A percentile compares a stretch with the other conserved stretches of the same genome.
These are phyloP conservation scores for Nicotiana tomentosiformis DNA, from an alignment of 257 asterid genomes.

Conservation along the genomic window DNA sequence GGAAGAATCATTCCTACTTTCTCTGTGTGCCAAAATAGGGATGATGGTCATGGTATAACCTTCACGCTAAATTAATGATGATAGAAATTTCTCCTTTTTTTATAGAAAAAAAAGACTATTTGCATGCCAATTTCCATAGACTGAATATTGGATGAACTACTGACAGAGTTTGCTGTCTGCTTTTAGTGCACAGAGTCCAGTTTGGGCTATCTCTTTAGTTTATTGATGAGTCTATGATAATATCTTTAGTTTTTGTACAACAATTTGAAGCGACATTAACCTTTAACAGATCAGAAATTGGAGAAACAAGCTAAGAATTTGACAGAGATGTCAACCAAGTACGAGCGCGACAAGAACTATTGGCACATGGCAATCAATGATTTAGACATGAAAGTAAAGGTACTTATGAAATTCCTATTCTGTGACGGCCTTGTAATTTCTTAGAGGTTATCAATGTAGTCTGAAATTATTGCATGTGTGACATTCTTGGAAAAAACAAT, in stretches of 20 bases:
- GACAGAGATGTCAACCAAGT: constrained; percentile 54
- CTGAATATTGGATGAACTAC: neutral
- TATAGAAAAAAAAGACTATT: neutral
- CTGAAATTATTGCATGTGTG: neutral
- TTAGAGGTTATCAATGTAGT: neutral
- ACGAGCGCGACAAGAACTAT: constrained; percentile 51
- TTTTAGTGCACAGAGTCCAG: neutral
- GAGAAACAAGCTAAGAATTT: constrained; percentile 57
- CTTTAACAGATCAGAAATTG: constrained; percentile 56
- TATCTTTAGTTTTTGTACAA: neutral
- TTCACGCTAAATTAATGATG: neutral
- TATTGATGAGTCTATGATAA: neutral
- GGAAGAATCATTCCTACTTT: neutral
- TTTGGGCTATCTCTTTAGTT: neutral
- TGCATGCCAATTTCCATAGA: neutral
- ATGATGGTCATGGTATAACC: neutral
- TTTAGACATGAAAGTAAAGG: constrained; percentile 72
- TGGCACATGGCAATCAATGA: constrained; percentile 58
- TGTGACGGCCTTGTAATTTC: neutral
- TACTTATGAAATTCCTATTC: constrained; percentile 14
- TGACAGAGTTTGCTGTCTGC: neutral
- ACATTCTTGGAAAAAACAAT: constrained; percentile 1
- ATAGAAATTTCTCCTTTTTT: neutral
- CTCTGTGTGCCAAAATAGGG: neutral
- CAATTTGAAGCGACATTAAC: neutral